Evolutionary conservation across 768 basidiomycete species (phyloP).

Genomic region (Nidularia pulvinata): DNA sequence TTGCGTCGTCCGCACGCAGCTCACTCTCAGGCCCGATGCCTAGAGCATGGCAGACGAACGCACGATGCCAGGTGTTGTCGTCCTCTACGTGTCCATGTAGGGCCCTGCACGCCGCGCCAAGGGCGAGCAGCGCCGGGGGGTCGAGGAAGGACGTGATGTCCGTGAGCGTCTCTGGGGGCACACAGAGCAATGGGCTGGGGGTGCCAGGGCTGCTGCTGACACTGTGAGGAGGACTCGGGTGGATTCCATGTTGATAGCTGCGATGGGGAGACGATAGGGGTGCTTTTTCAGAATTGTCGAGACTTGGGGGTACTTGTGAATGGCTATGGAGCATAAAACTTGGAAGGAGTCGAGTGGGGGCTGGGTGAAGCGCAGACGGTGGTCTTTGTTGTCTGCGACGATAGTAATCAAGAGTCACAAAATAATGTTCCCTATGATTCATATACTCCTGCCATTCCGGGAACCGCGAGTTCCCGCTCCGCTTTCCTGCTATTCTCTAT

Average conservation of each 20-base stretch:
- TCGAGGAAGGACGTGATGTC: conserved; percentile 75
- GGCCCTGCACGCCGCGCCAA: conserved; percentile 49
- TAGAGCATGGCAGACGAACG: conserved; percentile 69
- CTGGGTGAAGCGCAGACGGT: too few relatives aligned
- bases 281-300: conserved; percentile 25
- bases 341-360: too few relatives aligned
- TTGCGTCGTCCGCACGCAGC: conserved; percentile 35
- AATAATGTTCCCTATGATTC: too few relatives aligned
- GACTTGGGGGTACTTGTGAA: conserved; percentile 35
- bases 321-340: conserved; percentile 74
- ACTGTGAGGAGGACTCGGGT: conserved; percentile 7
- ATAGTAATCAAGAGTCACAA: too few relatives aligned
- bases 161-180: conserved; percentile 74
- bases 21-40: conserved; percentile 66
- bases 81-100: conserved; percentile 69
- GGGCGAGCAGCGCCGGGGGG: conserved; percentile 57
- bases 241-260: conserved; percentile 50
- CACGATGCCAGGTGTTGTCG: conserved; percentile 80
- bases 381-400: too few relatives aligned
- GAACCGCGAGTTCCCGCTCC: too few relatives aligned
- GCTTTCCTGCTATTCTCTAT: too few relatives aligned
- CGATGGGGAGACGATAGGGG: conserved; percentile 20
- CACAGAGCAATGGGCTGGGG: conserved; percentile 38
- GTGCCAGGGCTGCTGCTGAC: neutral
- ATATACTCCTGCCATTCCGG: too few relatives aligned